Base-by-base conservation (phyloP, 768 basidiomycete genomes). In the Calocybe cyanea region DNA sequence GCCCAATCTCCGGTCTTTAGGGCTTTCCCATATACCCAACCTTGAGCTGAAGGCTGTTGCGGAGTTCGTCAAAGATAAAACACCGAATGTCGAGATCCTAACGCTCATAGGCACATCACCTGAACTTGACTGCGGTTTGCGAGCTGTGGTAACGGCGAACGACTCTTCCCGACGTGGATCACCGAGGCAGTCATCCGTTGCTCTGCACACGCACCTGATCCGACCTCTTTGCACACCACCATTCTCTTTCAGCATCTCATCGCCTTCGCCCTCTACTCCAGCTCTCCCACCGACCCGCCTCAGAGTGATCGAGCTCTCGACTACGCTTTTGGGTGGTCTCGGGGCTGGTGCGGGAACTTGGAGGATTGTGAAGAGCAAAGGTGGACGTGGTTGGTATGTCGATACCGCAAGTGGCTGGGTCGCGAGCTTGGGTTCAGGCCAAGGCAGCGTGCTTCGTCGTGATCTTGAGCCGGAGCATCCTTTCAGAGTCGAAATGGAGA, bases 311-410 rank as follows among this genome's bases (percentile, higher is more conserved):
- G 95, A 99, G 65, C 68, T 97, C 11, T 81, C 86, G 23, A 76
- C 81, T 13, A 70, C 76, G 17, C 73, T 90, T 54, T 75, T 97
- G 4, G 71, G 78, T 38, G 77, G 77, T 4, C 71, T 95, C 2
- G 90, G 90, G 6, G 77, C 75, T 1, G 92, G 91, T 3, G 89
- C 83, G 0, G 87, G 84, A 4, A 69, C 86, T 23, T 99, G 95
- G 95, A 77, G 85, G 42, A 85, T 88, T 49, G 73, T 98, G n/a
- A 75, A 81, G 48, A 92, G 90, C 58, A 96, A 96, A 62, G 95
- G 95, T 7, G 86, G 92, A 1, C 69, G 95, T 18, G 93, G 92
- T 3, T 98, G 94, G 93, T 96, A 92, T 58, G 91, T 94, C 41
- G 88, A 97, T 62, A 79, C 85, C 0, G 87, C 88, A 18, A 83